Base-by-base conservation (phyloP, 345 rosid species). In the Populus ilicifolia region DNA sequence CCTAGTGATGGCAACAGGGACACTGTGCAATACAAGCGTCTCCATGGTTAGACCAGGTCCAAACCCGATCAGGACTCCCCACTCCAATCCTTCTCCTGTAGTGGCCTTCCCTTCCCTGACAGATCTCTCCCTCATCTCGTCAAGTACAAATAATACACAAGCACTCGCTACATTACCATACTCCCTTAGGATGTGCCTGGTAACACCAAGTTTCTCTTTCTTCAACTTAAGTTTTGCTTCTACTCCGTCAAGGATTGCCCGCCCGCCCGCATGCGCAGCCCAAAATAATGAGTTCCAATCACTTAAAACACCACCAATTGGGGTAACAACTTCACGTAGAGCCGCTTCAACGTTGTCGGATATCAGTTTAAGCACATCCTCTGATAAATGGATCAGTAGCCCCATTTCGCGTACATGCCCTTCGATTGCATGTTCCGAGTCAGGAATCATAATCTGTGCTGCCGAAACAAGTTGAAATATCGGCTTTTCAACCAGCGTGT, bases 271-370 rank as follows among this genome's bases (percentile, higher is more conserved):
- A 79, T 93, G 97, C 0, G 89, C 94, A 52, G 89, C 75, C 93
- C 96, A 93, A 75, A 91, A 93, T 33, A 93, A 44, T 6, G 95
- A 91, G 82, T 92, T 91, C 95, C 95, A 91, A 79, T 92, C 97
- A 95, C 23, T 84, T 30, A 61, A 89, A 91, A 10, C 62, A 56
- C 27, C 62, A 1, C 62, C 62, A 9, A 8, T 56, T n/a, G 62
- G 62, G 62, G 62, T n/a, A n/a, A n/a, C n/a, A 21, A 92, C 92
- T 73, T 92, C 93, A 0, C 68, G 82, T 38, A 92, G 73, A 77
- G 89, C 86, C 74, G 87, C 87, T 79, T 88, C 93, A 4, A 91
- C 74, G 88, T 92, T 87, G 80, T 85, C 89, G 0, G 97, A 87
- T 73, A 92, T 91, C 48, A 89, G 81, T 17, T 79, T 84, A 13